These are phyloP conservation scores for Tephrocybe sp. DNA, from an alignment of 768 basidiomycete species.

Conservation along the genomic window DNA sequence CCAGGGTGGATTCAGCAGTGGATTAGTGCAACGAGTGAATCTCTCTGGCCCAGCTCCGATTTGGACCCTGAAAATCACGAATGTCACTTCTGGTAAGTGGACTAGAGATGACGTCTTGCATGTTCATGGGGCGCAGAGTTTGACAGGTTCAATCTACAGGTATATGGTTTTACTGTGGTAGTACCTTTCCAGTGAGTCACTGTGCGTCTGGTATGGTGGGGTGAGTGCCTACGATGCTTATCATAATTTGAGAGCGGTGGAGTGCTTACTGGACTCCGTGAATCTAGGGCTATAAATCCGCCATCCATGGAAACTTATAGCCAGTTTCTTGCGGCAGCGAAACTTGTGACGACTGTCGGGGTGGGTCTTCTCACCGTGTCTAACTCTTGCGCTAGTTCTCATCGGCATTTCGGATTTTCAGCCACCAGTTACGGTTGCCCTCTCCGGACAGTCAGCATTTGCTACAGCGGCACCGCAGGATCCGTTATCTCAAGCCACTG, in stretches of 20 bases:
- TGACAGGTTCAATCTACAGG: too few species aligned
- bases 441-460: conserved; percentile 34
- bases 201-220: conserved; percentile 42
- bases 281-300: conserved; percentile 35
- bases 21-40: conserved; percentile 25
- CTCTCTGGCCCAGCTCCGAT: conserved; percentile 16
- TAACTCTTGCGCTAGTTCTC: neutral
- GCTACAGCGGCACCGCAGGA: conserved; percentile 22
- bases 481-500: neutral
- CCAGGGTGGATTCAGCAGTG: conserved; percentile 40
- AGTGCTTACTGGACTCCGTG: neutral
- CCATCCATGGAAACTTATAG: conserved; percentile 25
- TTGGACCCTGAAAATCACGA: conserved; percentile 37
- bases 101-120: conserved; percentile 1
- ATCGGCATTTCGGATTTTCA: conserved; percentile 2
- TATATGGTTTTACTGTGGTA: conserved; percentile 40
- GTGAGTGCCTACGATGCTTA: conserved; percentile 23
- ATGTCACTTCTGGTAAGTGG: conserved; percentile 27
- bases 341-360: conserved; percentile 24
- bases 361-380: conserved; percentile 22
- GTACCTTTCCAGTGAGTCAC: conserved; percentile 33
- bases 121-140: neutral
- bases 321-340: conserved; percentile 28
- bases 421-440: conserved; percentile 22
- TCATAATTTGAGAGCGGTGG: neutral